Percentiles rank a stretch among this genome's conserved stretches.
These are phyloP conservation scores for Pisolithus tinctorius DNA, from an alignment of 768 basidiomycete species.

Conservation along the genomic window DNA sequence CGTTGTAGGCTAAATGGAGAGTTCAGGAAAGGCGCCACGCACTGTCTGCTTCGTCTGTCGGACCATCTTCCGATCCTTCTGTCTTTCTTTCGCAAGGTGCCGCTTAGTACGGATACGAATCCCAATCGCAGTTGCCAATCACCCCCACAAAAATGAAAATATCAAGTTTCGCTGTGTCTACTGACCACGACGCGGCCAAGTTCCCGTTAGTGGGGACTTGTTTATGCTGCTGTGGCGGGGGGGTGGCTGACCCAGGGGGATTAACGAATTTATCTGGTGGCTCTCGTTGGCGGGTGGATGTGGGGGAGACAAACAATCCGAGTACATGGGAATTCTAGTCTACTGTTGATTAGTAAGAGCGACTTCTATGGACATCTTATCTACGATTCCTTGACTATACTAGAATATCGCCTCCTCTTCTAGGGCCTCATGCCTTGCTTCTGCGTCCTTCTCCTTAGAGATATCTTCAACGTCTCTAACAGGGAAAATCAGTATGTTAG, in stretches of 20 bases:
- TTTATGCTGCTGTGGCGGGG: conserved; percentile 12
- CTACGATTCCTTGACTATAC: background rate
- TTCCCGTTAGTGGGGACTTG: background rate
- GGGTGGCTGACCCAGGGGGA: conserved; percentile 22
- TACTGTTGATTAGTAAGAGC: background rate
- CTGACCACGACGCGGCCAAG: background rate
- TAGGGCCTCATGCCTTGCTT: background rate
- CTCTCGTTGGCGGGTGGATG: conserved; percentile 10
- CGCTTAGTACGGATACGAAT: too few species aligned
- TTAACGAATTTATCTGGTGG: conserved; percentile 14
- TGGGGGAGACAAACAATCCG: conserved; percentile 5
- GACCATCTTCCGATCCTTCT: conserved; percentile 14
- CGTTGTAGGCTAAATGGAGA: conserved; percentile 14
- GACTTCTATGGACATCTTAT: too few species aligned
- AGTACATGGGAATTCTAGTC: background rate
- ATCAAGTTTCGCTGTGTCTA: background rate
- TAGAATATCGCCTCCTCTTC: background rate
- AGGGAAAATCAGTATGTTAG: background rate
- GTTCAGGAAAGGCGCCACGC: conserved; percentile 17
- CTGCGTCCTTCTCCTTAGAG: background rate
- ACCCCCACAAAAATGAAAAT: background rate
- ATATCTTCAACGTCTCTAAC: background rate
- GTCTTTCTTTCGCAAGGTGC: background rate
- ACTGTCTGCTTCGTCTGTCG: conserved; percentile 30
- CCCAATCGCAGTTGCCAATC: too few species aligned